Base-by-base conservation (phyloP, 2,329 filamentous ascomycete species). In the Sodiomyces alkalinus region DNA sequence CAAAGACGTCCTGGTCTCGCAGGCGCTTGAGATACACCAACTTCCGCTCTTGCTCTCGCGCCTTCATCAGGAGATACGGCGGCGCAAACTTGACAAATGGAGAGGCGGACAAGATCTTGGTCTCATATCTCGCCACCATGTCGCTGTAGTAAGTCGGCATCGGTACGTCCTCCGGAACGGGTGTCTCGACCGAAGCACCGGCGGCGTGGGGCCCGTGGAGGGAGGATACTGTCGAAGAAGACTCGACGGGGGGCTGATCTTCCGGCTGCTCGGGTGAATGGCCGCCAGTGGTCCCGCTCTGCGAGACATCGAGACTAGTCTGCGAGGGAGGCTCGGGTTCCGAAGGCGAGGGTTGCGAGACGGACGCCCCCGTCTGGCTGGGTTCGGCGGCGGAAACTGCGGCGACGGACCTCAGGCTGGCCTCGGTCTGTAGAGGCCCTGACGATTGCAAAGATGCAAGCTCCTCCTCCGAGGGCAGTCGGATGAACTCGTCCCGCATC, bases 21-120 rank as follows among this genome's bases (percentile, higher is more conserved):
- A 96, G 64, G 28, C 76, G 68, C 46, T 80, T 87, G 26, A 94
- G 64, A 46, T 92, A 83, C 2, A 79, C 69, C 5, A 98, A 61
- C 30, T 80, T 74, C 29, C 81, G 68, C 52, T 98, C 90, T 45
- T 94, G 80, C 47, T 94, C 86, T 27, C 90, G 75, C 22, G 90
- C 80, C 45, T 81, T 82, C 65, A 90, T 92, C 20, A 98, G 64
- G 15, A 96, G 68, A 51, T 96, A 92, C 1, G 90, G 90, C 46
- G 90, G 83, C 38, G 80, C 79, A 46, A 96, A 98, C 44, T 83
- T 87, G 39, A 98, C 90, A 46, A 93, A 96, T 0, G 90, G 90
- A 0, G 90, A 98, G 1, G 85, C 83, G 2, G 92, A 98, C 5
- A 98, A 59, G 24, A 98, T 79, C 45, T 87, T 92, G 5, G 85